Conservation (phyloP, 371 early-diverging fungal species). For the Blastocladiella emersonii region DNA sequence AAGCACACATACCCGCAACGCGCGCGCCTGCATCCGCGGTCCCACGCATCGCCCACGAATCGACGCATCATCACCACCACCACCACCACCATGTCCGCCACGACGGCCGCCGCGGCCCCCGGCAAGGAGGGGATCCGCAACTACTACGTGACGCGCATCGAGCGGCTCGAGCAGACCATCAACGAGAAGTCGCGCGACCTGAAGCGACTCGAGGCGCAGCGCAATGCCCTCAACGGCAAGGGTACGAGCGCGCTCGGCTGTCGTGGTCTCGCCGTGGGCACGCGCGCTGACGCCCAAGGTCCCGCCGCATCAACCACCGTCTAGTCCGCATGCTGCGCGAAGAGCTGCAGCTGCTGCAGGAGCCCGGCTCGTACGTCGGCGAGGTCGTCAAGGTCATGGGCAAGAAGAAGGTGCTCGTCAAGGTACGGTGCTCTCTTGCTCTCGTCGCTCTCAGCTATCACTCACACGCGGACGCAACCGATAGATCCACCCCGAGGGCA, state of each 20-base stretch:
- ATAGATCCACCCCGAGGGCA: slow-evolving; percentile 95
- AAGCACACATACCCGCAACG: no score
- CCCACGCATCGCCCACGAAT: no score
- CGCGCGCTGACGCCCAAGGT: no score
- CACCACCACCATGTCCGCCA: neutral
- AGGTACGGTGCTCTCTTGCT: slow-evolving; percentile 48
- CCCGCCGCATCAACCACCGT: no score
- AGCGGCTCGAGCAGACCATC: slow-evolving; percentile 75
- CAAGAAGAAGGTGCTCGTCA: slow-evolving; percentile 96
- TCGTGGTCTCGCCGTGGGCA: no score
- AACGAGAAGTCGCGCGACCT: slow-evolving; percentile 87
- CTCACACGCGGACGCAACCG: neutral
- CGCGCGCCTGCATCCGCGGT: no score
- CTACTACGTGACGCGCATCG: slow-evolving; percentile 67
- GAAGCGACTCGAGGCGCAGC: slow-evolving; percentile 94
- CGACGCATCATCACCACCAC: no score
- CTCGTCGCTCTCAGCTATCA: neutral
- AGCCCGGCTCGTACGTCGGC: slow-evolving; percentile 95
- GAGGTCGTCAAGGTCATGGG: slow-evolving; percentile 99
- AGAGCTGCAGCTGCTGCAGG: slow-evolving; percentile 94
- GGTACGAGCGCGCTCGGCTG: no score
- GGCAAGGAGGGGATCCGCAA: slow-evolving; percentile 37
- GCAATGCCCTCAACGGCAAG: slow-evolving; percentile 93
- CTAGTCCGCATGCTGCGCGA: slow-evolving; percentile 94
- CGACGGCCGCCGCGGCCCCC: neutral